Percentiles rank a stretch among this genome's conserved stretches.
Evolutionary conservation across 2,329 filamentous ascomycete species (phyloP).

Genomic region (Aspergillus cejpii): DNA sequence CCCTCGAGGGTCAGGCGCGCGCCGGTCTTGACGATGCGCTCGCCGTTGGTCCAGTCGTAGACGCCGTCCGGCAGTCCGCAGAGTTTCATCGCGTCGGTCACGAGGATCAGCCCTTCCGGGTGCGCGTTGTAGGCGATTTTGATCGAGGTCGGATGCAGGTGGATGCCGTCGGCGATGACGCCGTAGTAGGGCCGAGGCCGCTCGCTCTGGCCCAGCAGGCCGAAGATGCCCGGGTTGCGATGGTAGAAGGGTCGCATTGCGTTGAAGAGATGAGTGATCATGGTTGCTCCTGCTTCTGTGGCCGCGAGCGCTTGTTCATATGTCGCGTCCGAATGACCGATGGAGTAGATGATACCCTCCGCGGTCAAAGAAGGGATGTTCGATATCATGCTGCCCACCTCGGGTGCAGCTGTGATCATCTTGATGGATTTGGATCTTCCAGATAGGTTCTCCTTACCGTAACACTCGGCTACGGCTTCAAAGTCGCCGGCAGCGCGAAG

Average conservation of each 20-base stretch:
- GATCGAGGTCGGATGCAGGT: slow-evolving; percentile 79
- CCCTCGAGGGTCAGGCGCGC: slow-evolving; percentile 67
- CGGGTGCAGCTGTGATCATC: slow-evolving; percentile 81
- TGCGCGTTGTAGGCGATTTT: slow-evolving; percentile 86
- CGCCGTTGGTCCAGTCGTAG: slow-evolving; percentile 77
- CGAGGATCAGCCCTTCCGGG: slow-evolving; percentile 75
- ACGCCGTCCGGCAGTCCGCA: slow-evolving; percentile 75
- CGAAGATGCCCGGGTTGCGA: slow-evolving; percentile 85
- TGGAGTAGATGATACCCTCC: slow-evolving; percentile 66
- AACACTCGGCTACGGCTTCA: slow-evolving; percentile 47
- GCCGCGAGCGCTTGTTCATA: slow-evolving; percentile 73
- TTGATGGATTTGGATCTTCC: slow-evolving; percentile 47
- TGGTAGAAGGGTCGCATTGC: slow-evolving; percentile 88
- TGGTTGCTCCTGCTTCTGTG: slow-evolving; percentile 67
- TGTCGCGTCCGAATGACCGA: slow-evolving; percentile 80
- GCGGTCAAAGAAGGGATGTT: slow-evolving; percentile 61
- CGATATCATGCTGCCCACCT: slow-evolving; percentile 62
- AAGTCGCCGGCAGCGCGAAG: slow-evolving; percentile 60
- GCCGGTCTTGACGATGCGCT: slow-evolving; percentile 55
- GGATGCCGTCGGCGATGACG: slow-evolving; percentile 83
- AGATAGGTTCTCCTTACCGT: slow-evolving; percentile 63
- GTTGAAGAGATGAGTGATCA: slow-evolving; percentile 93
- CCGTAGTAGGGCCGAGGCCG: slow-evolving; percentile 65
- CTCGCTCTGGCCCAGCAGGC: slow-evolving; percentile 65
- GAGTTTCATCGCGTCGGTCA: slow-evolving; percentile 88